Conservation (phyloP, 495 filamentous ascomycete species). For the Cryomyces minteri region DNA sequence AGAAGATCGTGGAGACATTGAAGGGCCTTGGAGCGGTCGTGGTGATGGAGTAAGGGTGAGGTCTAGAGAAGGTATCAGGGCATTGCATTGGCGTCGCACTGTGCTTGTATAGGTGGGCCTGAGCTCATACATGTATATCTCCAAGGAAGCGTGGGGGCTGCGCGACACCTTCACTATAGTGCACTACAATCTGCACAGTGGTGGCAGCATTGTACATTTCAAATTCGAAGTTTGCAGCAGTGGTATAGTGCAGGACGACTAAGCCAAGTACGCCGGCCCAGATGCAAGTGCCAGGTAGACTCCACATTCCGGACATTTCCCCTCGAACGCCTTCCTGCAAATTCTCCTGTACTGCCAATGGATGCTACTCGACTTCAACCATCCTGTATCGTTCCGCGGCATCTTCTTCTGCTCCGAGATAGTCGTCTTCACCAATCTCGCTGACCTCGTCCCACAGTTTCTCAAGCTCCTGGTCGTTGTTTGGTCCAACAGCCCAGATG, state of each 20-base stretch:
- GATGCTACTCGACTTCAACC: constrained; percentile 11
- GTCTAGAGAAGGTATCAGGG: background rate
- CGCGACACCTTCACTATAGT: too few species aligned
- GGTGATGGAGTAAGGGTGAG: constrained; percentile 56
- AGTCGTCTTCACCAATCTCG: constrained; percentile 72
- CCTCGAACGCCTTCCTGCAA: too few species aligned
- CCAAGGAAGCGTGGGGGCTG: too few species aligned
- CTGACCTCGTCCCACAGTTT: constrained; percentile 65
- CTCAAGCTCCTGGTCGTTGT: constrained; percentile 45
- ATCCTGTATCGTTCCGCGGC: constrained; percentile 31
- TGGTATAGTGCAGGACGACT: too few species aligned
- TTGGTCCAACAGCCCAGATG: constrained; percentile 61
- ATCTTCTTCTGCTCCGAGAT: constrained; percentile 53
- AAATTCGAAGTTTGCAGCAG: too few species aligned
- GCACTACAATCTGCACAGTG: too few species aligned
- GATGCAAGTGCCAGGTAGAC: too few species aligned
- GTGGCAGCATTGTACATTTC: too few species aligned
- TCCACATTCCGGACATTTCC: too few species aligned
- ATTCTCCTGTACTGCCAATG: background rate
- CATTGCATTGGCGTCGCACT: constrained; percentile 1
- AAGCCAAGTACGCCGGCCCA: too few species aligned
- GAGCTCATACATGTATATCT: background rate
- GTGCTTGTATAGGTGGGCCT: constrained; percentile 2
- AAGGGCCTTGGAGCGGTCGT: constrained; percentile 83
- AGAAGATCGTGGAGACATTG: constrained; percentile 92